Base-by-base conservation (phyloP, 805 yeast species). In the Candida hungchunana region DNA sequence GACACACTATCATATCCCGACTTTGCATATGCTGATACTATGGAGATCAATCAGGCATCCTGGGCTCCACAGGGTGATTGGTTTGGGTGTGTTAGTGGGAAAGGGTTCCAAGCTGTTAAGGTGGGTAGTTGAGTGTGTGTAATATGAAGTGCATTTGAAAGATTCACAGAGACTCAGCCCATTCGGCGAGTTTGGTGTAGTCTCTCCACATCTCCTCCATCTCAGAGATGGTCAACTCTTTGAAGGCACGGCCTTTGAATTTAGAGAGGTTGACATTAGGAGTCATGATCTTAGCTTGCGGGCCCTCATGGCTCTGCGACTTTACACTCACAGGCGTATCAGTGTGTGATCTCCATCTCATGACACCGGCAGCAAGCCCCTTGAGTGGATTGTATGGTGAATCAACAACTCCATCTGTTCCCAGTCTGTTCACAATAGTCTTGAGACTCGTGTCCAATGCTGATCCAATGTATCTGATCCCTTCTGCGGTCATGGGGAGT, bases 61-160 rank as follows among this genome's bases (percentile, higher is more conserved):
- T 87, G 96, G 95, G 68, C 70, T 35, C 70, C 72, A 7, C 58
- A 62, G 16, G 95, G 90, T 11, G 80, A 79, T 44, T 87, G 95
- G 94, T 67, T 86, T 45, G 96, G 94, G 4, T 75, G 76, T 20
- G 61, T 62, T 4, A 46, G 59, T 30, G 64, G 66, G 10, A 64
- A 62, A 29, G 59, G 55, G 3, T 53, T 63, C 32, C 64, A 63
- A 33, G 62, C 58, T 30, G 60, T 63, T 10, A 58, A 47, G 32
- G 28, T 39, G 36, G 15, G 19, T 18, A n/a, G n/a, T n/a, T n/a
- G n/a, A n/a, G n/a, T n/a, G n/a, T n/a, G n/a, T n/a, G n/a, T n/a
- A n/a, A n/a, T n/a, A n/a, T n/a, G n/a, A n/a, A n/a, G n/a, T n/a
- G n/a, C n/a, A n/a, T n/a, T n/a, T n/a, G n/a, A n/a, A n/a, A n/a